phyloP scores from a whole-genome alignment of 495 filamentous ascomycete species.

The Hyaloscypha hepaticicola region DNA sequence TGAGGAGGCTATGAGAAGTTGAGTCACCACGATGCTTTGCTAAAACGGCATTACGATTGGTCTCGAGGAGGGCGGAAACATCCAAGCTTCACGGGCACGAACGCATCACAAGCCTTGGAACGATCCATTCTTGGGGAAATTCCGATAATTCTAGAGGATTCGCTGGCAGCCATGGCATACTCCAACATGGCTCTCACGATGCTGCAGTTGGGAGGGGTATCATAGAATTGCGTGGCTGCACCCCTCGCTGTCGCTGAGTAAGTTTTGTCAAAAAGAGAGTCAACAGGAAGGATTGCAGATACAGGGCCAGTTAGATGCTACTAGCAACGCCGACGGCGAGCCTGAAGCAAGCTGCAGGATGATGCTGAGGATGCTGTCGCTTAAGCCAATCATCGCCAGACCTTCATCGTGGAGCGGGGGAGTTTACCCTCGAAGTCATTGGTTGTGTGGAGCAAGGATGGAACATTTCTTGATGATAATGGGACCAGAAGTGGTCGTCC shows the following conservation, averaged over 20 bases:
- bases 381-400: conserved; percentile 22
- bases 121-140: background rate
- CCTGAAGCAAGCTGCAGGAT: conserved; percentile 28
- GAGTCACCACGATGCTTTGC: conserved; percentile 17
- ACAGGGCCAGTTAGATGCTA: conserved; percentile 10
- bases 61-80: background rate
- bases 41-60: conserved; percentile 7
- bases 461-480: conserved; percentile 7
- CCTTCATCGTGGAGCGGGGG: conserved; percentile 23
- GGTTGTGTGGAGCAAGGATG: conserved; percentile 29
- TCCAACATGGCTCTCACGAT: conserved; percentile 1
- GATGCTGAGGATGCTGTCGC: conserved; percentile 21
- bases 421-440: conserved; percentile 14
- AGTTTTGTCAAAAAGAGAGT: background rate
- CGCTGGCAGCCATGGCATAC: background rate
- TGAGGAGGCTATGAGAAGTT: conserved; percentile 17
- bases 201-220: conserved; percentile 9
- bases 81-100: background rate
- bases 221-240: conserved; percentile 4
- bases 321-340: conserved; percentile 22
- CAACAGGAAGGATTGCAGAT: conserved; percentile 3
- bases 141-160: conserved; percentile 3
- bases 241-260: conserved; percentile 7
- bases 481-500: conserved; percentile 10
- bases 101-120: conserved; percentile 7